Conservation (phyloP, 2,329 filamentous ascomycete genomes). For the Dactylella cylindrospora region DNA sequence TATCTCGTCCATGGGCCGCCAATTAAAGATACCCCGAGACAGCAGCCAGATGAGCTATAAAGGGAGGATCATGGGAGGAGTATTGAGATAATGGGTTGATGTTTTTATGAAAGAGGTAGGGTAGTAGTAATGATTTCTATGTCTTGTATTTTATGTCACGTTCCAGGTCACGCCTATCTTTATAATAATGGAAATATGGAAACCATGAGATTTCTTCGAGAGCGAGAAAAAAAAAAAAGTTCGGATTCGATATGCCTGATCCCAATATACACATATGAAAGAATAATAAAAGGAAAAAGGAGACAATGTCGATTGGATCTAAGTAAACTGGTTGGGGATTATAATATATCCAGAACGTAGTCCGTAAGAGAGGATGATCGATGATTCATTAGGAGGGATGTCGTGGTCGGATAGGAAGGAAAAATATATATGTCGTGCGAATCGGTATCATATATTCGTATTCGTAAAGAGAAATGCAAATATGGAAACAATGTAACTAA, state of each 20-base stretch:
- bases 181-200: not conserved
- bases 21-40: constrained; percentile 4
- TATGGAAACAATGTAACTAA: constrained; percentile 12
- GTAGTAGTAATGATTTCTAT: not conserved
- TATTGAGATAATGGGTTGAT: not conserved
- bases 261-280: constrained; percentile 41
- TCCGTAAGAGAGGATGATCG: too few relatives aligned
- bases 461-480: not conserved
- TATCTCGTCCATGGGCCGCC: constrained; percentile 17
- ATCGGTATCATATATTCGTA: constrained; percentile 43
- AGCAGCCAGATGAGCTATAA: constrained; percentile 25
- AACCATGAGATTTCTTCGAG: constrained; percentile 6
- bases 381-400: constrained; percentile 33
- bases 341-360: constrained; percentile 1
- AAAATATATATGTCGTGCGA: constrained; percentile 32
- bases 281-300: constrained; percentile 16
- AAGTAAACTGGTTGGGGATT: too few relatives aligned
- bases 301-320: constrained; percentile 6
- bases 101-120: too few relatives aligned
- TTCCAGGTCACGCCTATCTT: constrained; percentile 6
- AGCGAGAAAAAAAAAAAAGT: constrained; percentile 22
- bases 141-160: not conserved
- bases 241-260: constrained; percentile 33
- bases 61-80: not conserved
- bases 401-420: constrained; percentile 31